These are phyloP conservation scores for Calendula officinalis DNA, from an alignment of 129 eudicot species.

Conservation along the genomic window DNA sequence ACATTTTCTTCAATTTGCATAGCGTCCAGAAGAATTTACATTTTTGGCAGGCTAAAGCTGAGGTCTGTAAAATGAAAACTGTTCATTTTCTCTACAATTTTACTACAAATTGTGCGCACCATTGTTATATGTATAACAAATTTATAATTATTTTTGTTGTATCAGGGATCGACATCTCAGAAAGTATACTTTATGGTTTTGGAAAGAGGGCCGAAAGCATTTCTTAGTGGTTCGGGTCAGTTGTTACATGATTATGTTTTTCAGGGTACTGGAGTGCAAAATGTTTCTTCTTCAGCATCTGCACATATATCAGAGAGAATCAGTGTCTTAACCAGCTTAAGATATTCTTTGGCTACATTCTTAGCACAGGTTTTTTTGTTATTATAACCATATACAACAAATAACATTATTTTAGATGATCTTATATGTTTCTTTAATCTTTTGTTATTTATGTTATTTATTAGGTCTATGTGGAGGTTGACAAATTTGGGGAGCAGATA, in stretches of 20 bases:
- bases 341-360: conserved; percentile 72
- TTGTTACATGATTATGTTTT: conserved; percentile 56
- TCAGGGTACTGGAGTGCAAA: conserved; percentile 68
- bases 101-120: neutral
- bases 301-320: conserved; percentile 81
- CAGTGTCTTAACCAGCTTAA: conserved; percentile 55
- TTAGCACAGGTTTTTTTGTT: conserved; percentile 70
- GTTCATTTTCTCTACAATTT: neutral
- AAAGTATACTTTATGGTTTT: conserved; percentile 83
- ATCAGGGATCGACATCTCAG: conserved; percentile 72
- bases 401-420: conserved; percentile 8
- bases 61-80: conserved; percentile 46
- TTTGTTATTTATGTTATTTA: conserved; percentile 12
- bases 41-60: conserved; percentile 82
- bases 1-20: conserved; percentile 62
- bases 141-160: neutral
- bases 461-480: conserved; percentile 85
- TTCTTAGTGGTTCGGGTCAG: conserved; percentile 57
- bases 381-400: neutral
- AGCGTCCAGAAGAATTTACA: conserved; percentile 70
- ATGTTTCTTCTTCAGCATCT: conserved; percentile 59
- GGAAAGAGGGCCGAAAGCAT: conserved; percentile 88
- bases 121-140: neutral
- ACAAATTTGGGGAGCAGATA: conserved; percentile 62
- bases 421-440: neutral